These are phyloP conservation scores for Starmera dryadoides DNA, from an alignment of 805 yeast species.

Conservation along the genomic window DNA sequence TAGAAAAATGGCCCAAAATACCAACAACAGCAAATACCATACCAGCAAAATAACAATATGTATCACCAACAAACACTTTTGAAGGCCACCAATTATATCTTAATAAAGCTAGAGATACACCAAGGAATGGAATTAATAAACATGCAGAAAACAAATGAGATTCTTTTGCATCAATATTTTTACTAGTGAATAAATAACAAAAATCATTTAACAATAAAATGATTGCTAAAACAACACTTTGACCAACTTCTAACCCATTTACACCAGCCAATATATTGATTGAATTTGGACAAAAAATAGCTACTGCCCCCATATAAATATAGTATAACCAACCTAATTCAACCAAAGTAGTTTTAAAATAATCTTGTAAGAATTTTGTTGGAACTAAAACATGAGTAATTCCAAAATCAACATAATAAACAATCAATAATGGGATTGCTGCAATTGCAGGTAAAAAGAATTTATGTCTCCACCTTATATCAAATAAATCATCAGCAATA, in stretches of 20 bases:
- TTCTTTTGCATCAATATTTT: slow-evolving; percentile 53
- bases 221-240: slow-evolving; percentile 69
- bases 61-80: slow-evolving; percentile 92
- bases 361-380: slow-evolving; percentile 39
- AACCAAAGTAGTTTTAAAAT: slow-evolving; percentile 34
- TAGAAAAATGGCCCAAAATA: slow-evolving; percentile 91
- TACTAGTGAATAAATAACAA: slow-evolving; percentile 51
- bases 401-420: slow-evolving; percentile 90
- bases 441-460: slow-evolving; percentile 94
- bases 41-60: slow-evolving; percentile 96
- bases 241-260: slow-evolving; percentile 96
- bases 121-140: slow-evolving; percentile 77
- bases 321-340: slow-evolving; percentile 81
- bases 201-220: slow-evolving; percentile 71
- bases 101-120: slow-evolving; percentile 71
- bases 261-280: slow-evolving; percentile 94
- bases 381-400: slow-evolving; percentile 86
- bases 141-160: slow-evolving; percentile 80
- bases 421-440: slow-evolving; percentile 82
- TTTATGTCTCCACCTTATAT: slow-evolving; percentile 95
- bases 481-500: slow-evolving; percentile 89
- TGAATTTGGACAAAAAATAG: slow-evolving; percentile 93
- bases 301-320: slow-evolving; percentile 81
- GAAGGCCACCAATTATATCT: slow-evolving; percentile 90
- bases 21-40: slow-evolving; percentile 98